Evolutionary conservation across 306 rosid species (phyloP).

Genomic region (Hippophae tibetana): DNA sequence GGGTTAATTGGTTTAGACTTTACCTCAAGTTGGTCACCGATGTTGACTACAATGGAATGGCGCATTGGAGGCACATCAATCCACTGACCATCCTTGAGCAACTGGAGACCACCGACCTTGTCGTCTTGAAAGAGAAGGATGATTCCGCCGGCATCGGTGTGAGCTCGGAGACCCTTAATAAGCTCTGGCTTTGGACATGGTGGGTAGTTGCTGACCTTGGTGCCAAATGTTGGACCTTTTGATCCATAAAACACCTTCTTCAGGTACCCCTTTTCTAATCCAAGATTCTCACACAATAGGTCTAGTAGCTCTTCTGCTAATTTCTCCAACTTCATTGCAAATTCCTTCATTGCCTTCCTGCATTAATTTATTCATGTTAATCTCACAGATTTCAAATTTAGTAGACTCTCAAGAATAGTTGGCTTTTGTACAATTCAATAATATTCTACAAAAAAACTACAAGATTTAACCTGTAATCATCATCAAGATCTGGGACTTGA

Average conservation of each 20-base stretch:
- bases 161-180: slow-evolving; percentile 86
- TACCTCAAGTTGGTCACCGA: slow-evolving; percentile 93
- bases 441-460: no score
- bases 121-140: slow-evolving; percentile 84
- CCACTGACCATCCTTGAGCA: slow-evolving; percentile 75
- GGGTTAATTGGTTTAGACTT: background rate
- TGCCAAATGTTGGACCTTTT: slow-evolving; percentile 81
- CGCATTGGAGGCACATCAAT: slow-evolving; percentile 85
- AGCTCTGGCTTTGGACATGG: slow-evolving; percentile 76
- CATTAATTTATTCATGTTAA: background rate
- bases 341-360: slow-evolving; percentile 71
- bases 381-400: background rate
- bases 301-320: slow-evolving; percentile 70
- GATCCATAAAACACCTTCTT: slow-evolving; percentile 67
- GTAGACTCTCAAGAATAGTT: background rate
- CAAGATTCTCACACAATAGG: slow-evolving; percentile 83
- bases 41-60: slow-evolving; percentile 75
- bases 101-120: slow-evolving; percentile 82
- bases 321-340: slow-evolving; percentile 52
- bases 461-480: slow-evolving; percentile 48
- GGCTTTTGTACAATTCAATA: no score
- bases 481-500: slow-evolving; percentile 56
- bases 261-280: slow-evolving; percentile 68
- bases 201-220: slow-evolving; percentile 87
- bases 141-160: slow-evolving; percentile 90